phyloP scores from a whole-genome alignment of 1,284 basidiomycete species.

The Cronartium quercuum region DNA sequence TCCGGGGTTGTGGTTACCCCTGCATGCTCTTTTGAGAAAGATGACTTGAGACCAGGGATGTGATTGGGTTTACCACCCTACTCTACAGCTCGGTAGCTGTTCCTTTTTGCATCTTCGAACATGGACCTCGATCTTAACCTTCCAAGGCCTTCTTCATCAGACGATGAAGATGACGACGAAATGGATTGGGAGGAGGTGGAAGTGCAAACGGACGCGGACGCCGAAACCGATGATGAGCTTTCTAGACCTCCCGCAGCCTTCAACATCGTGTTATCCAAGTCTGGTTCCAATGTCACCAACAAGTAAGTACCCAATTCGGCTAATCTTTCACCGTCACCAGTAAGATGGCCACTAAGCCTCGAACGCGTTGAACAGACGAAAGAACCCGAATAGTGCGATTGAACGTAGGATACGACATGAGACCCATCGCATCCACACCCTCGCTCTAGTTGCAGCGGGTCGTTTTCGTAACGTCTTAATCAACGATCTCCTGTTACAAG shows the following conservation, averaged over 20 bases:
- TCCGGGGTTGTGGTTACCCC: no score
- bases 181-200: constrained; percentile 36
- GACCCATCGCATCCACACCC: constrained; percentile 78
- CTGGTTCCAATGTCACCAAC: constrained; percentile 6
- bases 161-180: constrained; percentile 7
- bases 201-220: constrained; percentile 7
- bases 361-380: constrained; percentile 1
- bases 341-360: not conserved
- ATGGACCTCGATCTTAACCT: not conserved
- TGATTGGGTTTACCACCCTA: no score
- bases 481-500: constrained; percentile 75
- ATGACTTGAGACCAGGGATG: no score
- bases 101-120: not conserved
- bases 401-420: constrained; percentile 69
- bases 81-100: no score
- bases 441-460: constrained; percentile 70
- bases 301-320: constrained; percentile 9
- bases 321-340: not conserved
- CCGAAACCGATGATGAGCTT: not conserved
- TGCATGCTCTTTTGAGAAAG: no score
- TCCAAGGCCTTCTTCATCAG: not conserved
- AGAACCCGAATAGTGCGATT: constrained; percentile 20
- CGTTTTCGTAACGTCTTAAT: constrained; percentile 74
- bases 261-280: constrained; percentile 23
- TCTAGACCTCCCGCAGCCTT: constrained; percentile 1